Evolutionary conservation across 257 asterid genomes (phyloP), one percentile per base, ranked within the genome.

Genomic region (Dorcoceras hygrometricum): DNA sequence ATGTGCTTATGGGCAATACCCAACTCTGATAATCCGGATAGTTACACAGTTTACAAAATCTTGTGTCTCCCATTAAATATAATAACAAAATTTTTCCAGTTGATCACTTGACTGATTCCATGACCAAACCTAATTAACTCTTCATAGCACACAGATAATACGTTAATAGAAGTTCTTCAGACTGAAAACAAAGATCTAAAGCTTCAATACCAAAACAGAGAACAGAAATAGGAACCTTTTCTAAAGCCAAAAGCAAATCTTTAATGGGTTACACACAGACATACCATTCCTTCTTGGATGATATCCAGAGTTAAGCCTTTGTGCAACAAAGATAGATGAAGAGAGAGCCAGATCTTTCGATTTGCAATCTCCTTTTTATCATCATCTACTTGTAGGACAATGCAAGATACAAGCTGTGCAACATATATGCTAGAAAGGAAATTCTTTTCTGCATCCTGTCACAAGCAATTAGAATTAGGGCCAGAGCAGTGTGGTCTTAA

Each of bases 221-320:
- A 54, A 65, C 58, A 60, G 55, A 67, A 56, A 68, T 22, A 69
- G 7, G 22, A 9, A 53, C 53, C 57, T 61, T 67, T 50, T 74
- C 68, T 64, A 59, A 57, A 68, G 51, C 64, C 54, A 48, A 28
- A 69, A 34, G 67, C 31, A n/a, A 70, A 53, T 36, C 4, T 34
- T 66, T 5, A 20, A 66, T 32, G 16, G 14, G 27, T 2, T 50
- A 46, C 59, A 32, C 57, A 29, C 24, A 36, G 51, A 56, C 88
- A 64, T 81, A 94, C 99, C 96, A 90, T 94, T 83, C 96, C 96
- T 76, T 90, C 97, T 73, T 94, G 99, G 79, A 90, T 77, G 75
- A 81, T 73, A 76, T 94, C 97, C 71, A 85, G 62, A 31, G 89
- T 82, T 53, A 88, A 78, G 74, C 87, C 85, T 76, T 83, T 90